Percentiles rank a stretch among this genome's conserved stretches.
Evolutionary conservation across 306 rosid species (phyloP).

Genomic region (Quercus aquifolioides): DNA sequence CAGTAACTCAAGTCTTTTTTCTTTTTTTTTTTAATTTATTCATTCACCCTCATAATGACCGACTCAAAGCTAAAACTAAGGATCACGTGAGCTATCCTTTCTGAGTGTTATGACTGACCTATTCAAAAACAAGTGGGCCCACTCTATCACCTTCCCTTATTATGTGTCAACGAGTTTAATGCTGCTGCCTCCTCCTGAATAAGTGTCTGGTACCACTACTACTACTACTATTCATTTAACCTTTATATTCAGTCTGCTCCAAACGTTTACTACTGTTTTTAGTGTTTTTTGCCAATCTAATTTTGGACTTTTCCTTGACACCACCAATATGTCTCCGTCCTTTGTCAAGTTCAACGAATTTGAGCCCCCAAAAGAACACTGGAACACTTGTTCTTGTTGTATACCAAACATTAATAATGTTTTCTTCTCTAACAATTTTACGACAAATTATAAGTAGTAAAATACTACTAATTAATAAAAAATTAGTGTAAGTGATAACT

Average conservation of each 20-base stretch:
- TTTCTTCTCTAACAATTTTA: accelerated
- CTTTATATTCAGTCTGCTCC: no score
- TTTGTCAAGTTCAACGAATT: background rate
- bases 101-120: background rate
- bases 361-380: background rate
- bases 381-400: background rate
- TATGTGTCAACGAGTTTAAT: constrained; percentile 5
- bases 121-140: constrained; percentile 8
- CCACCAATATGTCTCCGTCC: background rate
- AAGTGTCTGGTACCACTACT: no score
- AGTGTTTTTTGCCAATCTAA: background rate
- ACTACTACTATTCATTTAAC: no score
- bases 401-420: no score
- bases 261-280: no score
- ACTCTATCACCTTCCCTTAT: constrained; percentile 1
- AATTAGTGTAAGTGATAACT: accelerated
- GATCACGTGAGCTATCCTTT: background rate
- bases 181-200: background rate
- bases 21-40: background rate
- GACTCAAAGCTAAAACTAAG: background rate
- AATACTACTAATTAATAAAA: no score
- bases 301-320: background rate
- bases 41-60: background rate
- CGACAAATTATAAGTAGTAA: no score
- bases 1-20: background rate